These are phyloP conservation scores for Nowakowskiella sp. DNA, from an alignment of 192 early-diverging fungal species.

Conservation along the genomic window DNA sequence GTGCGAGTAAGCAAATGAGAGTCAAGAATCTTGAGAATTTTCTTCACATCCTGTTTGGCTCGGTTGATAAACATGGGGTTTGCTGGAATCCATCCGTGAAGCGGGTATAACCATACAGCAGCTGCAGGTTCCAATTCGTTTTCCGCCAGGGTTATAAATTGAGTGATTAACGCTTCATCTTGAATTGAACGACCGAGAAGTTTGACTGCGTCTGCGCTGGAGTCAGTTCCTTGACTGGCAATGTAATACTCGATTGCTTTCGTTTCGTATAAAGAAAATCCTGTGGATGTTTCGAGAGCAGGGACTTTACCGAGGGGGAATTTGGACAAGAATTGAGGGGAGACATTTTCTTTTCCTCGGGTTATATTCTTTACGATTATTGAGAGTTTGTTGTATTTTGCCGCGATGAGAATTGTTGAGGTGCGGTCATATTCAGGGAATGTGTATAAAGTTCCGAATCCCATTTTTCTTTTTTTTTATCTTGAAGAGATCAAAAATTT, in stretches of 20 bases:
- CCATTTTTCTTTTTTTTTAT: too few species aligned
- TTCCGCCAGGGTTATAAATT: constrained; percentile 16
- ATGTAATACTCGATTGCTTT: constrained; percentile 77
- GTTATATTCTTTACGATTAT: neutral
- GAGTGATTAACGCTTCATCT: constrained; percentile 14
- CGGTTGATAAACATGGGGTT: constrained; percentile 1
- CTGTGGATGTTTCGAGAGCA: constrained; percentile 62
- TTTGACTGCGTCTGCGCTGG: too few species aligned
- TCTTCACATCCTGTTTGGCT: constrained; percentile 46
- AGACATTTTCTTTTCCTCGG: constrained; percentile 8
- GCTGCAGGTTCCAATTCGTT: constrained; percentile 17
- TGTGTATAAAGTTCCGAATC: too few species aligned
- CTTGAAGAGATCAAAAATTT: too few species aligned
- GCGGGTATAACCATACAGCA: constrained; percentile 17
- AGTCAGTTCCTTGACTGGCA: too few species aligned
- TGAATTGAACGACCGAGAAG: constrained; percentile 13
- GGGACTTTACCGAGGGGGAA: constrained; percentile 77
- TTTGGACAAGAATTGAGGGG: constrained; percentile 66
- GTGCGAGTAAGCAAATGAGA: constrained; percentile 65
- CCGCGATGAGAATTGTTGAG: constrained; percentile 47
- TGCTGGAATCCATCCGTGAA: constrained; percentile 7
- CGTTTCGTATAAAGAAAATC: constrained; percentile 57
- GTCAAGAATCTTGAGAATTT: constrained; percentile 55
- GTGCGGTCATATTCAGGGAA: too few species aligned
- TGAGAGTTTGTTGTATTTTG: neutral